Conservation (phyloP, 495 filamentous ascomycete species). For the Acidomyces sp. region DNA sequence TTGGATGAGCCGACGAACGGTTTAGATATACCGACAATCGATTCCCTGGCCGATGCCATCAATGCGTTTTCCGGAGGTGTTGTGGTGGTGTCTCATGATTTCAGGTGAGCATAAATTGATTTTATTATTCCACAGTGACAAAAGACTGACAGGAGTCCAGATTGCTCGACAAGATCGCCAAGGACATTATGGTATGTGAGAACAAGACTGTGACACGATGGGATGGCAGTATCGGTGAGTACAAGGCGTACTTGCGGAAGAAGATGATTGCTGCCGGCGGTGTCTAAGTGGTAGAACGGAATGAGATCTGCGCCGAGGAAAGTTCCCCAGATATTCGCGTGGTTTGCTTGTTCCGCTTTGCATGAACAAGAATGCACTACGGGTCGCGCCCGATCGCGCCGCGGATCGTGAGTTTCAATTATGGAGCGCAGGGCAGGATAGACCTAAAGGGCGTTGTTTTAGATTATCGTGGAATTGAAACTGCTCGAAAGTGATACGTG, state of each 20-base stretch:
- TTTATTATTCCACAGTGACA: background rate
- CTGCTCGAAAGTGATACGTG: too few relatives aligned
- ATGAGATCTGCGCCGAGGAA: too few relatives aligned
- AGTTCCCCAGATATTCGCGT: too few relatives aligned
- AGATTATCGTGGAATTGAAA: too few relatives aligned
- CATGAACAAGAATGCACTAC: too few relatives aligned
- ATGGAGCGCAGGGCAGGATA: too few relatives aligned
- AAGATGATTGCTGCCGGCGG: constrained; percentile 70
- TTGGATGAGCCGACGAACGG: constrained; percentile 99
- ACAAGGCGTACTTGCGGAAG: constrained; percentile 98
- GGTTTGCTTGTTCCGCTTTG: too few relatives aligned
- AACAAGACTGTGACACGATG: constrained; percentile 81
- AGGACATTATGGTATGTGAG: constrained; percentile 98
- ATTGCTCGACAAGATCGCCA: constrained; percentile 97
- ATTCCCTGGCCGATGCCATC: constrained; percentile 93
- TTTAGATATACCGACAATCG: constrained; percentile 97
- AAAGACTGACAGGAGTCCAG: constrained; percentile 29
- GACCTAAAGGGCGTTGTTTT: too few relatives aligned
- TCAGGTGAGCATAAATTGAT: constrained; percentile 50
- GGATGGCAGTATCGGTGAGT: constrained; percentile 79
- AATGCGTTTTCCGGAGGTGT: constrained; percentile 93
- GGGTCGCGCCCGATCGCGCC: too few relatives aligned
- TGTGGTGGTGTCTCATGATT: constrained; percentile 96
- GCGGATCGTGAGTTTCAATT: too few relatives aligned
- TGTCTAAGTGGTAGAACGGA: constrained; percentile 37